A percentile compares a stretch with the other conserved stretches of the same genome.
These are phyloP conservation scores for Suhomyces ambrosiae DNA, from an alignment of 1,139 yeast genomes.

Conservation along the genomic window DNA sequence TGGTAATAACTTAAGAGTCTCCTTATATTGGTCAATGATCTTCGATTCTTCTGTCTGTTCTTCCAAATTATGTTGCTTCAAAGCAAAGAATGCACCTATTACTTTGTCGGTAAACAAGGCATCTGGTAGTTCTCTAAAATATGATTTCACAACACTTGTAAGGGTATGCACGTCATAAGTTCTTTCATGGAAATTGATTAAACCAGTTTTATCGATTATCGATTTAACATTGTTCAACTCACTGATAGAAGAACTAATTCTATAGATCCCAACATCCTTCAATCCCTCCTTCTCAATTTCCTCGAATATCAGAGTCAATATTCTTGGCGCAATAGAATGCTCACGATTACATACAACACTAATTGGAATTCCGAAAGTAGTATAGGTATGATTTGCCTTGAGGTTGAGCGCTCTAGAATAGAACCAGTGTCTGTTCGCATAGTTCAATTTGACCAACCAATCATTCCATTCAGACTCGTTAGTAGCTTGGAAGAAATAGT, in stretches of 20 bases:
- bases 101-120: slow-evolving; percentile 66
- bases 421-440: slow-evolving; percentile 60
- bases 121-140: slow-evolving; percentile 85
- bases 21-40: slow-evolving; percentile 42
- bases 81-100: slow-evolving; percentile 50
- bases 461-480: slow-evolving; percentile 66
- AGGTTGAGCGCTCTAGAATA: slow-evolving; percentile 44
- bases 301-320: slow-evolving; percentile 63
- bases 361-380: slow-evolving; percentile 89
- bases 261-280: slow-evolving; percentile 88
- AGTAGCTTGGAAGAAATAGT: slow-evolving; percentile 69
- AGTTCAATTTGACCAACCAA: slow-evolving; percentile 64
- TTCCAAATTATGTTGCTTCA: slow-evolving; percentile 33
- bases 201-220: slow-evolving; percentile 73
- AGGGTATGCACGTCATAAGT: slow-evolving; percentile 85
- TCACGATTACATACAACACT: slow-evolving; percentile 75
- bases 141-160: slow-evolving; percentile 87
- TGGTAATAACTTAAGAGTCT: slow-evolving; percentile 58
- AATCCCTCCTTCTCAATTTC: slow-evolving; percentile 84
- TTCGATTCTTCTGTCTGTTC: slow-evolving; percentile 24
- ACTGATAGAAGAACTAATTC: slow-evolving; percentile 87
- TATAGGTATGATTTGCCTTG: slow-evolving; percentile 32
- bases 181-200: slow-evolving; percentile 57
- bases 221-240: slow-evolving; percentile 70
- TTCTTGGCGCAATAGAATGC: slow-evolving; percentile 58